phyloP scores from a whole-genome alignment of 1,284 basidiomycete species.

The Cryptococcus sp. region DNA sequence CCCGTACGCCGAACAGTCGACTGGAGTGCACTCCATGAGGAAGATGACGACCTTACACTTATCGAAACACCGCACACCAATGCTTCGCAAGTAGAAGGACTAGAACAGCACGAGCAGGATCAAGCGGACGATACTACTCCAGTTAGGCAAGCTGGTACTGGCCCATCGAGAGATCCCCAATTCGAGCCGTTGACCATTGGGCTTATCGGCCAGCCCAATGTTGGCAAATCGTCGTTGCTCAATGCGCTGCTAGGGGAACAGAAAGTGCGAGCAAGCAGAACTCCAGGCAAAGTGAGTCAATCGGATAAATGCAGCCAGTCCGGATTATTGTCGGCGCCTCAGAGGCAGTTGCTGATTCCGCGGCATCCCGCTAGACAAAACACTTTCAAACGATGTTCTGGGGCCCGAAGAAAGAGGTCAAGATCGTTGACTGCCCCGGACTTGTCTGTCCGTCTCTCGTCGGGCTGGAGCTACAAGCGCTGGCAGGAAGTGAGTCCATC shows the following conservation, averaged over 20 bases:
- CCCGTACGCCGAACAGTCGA: conserved; percentile 65
- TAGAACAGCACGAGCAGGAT: conserved; percentile 34
- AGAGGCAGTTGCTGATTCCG: background rate
- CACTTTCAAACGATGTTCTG: conserved; percentile 91
- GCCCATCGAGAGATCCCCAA: conserved; percentile 34
- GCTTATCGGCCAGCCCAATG: conserved; percentile 89
- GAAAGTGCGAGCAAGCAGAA: conserved; percentile 81
- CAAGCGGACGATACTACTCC: conserved; percentile 24
- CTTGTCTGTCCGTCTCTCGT: conserved; percentile 77
- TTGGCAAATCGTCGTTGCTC: conserved; percentile 86
- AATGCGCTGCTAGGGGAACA: conserved; percentile 85
- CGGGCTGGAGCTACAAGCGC: conserved; percentile 76
- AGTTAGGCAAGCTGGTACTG: background rate
- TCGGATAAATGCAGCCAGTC: background rate
- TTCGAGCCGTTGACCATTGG: conserved; percentile 75
- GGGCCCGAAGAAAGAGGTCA: conserved; percentile 66
- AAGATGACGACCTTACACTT: conserved; percentile 54
- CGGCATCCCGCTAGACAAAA: conserved; percentile 69
- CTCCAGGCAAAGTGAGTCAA: conserved; percentile 71
- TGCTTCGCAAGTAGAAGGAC: conserved; percentile 18
- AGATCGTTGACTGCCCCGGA: conserved; percentile 82
- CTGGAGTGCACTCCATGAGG: conserved; percentile 60
- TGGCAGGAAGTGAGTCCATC: conserved; percentile 39
- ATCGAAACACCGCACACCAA: conserved; percentile 30
- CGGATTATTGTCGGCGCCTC: background rate